These are phyloP conservation scores for Spinacia oleracea DNA, from an alignment of 179 eudicot genomes.

Conservation along the genomic window DNA sequence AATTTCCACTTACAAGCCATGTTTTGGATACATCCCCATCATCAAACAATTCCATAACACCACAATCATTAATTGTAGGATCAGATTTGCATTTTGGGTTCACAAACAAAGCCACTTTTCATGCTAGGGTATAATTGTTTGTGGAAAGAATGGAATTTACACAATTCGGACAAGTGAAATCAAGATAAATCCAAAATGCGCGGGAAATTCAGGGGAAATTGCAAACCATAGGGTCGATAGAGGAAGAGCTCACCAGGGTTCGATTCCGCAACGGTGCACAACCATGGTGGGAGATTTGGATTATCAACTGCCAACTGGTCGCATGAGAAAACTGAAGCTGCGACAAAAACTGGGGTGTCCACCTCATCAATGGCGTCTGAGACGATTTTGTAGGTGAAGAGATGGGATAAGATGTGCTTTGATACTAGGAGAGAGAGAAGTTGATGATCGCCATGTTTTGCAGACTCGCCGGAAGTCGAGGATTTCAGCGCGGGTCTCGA, in stretches of 20 bases:
- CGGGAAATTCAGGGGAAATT: neutral
- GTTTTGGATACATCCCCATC: no score
- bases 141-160: no score
- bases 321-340: conserved; percentile 14
- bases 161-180: neutral
- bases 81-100: neutral
- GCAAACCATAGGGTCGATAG: neutral
- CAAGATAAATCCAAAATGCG: neutral
- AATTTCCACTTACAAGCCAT: no score
- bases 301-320: neutral
- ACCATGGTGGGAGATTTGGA: conserved; percentile 4
- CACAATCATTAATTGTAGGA: neutral
- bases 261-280: conserved; percentile 18
- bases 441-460: neutral
- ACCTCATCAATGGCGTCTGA: neutral
- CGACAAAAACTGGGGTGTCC: neutral
- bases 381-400: neutral
- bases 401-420: neutral
- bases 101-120: neutral
- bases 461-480: neutral
- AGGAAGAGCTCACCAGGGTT: neutral
- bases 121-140: no score
- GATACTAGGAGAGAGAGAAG: neutral
- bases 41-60: neutral
- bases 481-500: neutral